phyloP scores from a whole-genome alignment of 1,284 basidiomycete genomes.

The Pulchroboletus neoregius region DNA sequence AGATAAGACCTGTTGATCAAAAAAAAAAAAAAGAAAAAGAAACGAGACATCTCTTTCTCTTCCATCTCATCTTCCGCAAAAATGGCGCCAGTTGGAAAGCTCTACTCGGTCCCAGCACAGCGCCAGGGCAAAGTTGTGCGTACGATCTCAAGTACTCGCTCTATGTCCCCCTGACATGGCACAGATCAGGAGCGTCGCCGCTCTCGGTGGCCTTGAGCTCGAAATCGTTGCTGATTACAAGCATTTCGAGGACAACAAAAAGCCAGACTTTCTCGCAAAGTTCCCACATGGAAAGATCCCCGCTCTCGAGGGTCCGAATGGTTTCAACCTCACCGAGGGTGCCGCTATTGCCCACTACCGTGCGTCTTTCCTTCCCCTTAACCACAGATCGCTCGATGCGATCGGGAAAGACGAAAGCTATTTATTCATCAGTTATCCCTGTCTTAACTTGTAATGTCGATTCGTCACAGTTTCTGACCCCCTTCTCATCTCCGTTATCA shows the following conservation, averaged over 20 bases:
- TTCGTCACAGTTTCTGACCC: slow-evolving; percentile 38
- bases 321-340: slow-evolving; percentile 78
- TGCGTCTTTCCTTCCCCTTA: slow-evolving; percentile 49
- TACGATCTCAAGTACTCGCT: slow-evolving; percentile 14
- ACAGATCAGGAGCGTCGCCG: slow-evolving; percentile 72
- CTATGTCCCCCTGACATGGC: slow-evolving; percentile 3
- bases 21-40: too few relatives aligned
- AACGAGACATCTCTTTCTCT: slow-evolving; percentile 6
- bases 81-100: slow-evolving; percentile 58
- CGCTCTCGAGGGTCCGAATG: slow-evolving; percentile 73
- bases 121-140: slow-evolving; percentile 49
- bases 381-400: slow-evolving; percentile 10
- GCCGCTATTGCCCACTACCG: slow-evolving; percentile 83
- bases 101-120: slow-evolving; percentile 49
- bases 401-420: slow-evolving; percentile 24
- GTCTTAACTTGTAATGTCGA: slow-evolving; percentile 57
- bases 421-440: slow-evolving; percentile 51
- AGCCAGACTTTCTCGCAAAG: slow-evolving; percentile 72
- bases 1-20: slow-evolving; percentile 33
- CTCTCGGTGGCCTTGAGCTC: slow-evolving; percentile 66
- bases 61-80: slow-evolving; percentile 23
- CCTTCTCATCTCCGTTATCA: background rate
- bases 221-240: slow-evolving; percentile 55
- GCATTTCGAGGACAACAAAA: slow-evolving; percentile 74
- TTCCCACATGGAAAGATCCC: slow-evolving; percentile 87